These are phyloP conservation scores for Picea engelmannii DNA, from an alignment of 83 land plant species.

Conservation along the genomic window DNA sequence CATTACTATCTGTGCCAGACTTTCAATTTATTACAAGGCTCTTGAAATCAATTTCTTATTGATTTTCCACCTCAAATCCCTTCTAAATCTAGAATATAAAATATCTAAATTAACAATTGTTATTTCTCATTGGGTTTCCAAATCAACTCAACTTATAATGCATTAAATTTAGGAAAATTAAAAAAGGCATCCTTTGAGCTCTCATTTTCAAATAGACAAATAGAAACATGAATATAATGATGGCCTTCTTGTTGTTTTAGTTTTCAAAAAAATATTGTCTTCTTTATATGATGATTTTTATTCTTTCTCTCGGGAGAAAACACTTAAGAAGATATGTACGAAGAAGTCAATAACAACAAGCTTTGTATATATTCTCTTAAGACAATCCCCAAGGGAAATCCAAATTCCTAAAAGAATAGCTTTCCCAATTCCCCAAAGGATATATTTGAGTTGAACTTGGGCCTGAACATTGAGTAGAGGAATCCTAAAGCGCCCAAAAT, in stretches of 20 bases:
- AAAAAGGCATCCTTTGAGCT: no score
- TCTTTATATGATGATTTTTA: neutral
- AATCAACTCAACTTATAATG: no score
- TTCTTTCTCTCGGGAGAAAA: neutral
- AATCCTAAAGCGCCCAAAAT: constrained; percentile 44
- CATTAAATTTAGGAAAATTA: no score
- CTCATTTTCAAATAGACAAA: no score
- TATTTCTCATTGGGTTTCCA: no score
- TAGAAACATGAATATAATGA: no score
- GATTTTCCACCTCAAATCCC: neutral
- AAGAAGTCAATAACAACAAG: neutral
- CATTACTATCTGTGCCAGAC: no score
- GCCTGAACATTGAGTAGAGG: constrained; percentile 75
- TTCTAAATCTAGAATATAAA: neutral
- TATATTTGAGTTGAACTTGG: constrained; percentile 79
- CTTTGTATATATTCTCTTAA: constrained; percentile 77
- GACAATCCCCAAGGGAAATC: constrained; percentile 97
- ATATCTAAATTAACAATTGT: neutral
- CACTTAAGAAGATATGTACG: neutral
- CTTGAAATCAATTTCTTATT: neutral
- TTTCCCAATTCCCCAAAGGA: no score
- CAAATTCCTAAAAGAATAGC: constrained; percentile 93
- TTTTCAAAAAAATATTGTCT: no score
- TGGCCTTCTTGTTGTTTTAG: no score
- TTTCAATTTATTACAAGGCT: no score